Base-by-base conservation (phyloP, 129 eudicot species). In the Rutidosis leptorrhynchoides region DNA sequence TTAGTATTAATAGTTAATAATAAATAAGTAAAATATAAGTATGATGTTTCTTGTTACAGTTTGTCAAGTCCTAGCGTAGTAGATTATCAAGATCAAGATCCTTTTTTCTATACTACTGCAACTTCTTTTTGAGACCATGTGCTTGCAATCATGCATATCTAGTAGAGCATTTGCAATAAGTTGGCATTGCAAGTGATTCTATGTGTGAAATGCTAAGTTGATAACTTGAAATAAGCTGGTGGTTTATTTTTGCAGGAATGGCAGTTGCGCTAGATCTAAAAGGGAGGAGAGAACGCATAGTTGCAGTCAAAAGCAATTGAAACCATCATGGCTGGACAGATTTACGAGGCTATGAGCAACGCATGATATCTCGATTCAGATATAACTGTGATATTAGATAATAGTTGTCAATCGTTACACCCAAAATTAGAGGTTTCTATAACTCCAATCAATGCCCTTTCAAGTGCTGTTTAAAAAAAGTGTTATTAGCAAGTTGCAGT, bases 341-440 rank as follows among this genome's bases (percentile, higher is more conserved):
- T 87, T 68, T 91, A 91, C 35, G 97, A 91, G 86, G 97, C 97
- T 26, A 91, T 91, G 97, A 83, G 96, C 69, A 91, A 91, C 77
- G 95, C 97, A 33, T 96, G 97, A 43, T 87, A 84, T 73, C 74
- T 91, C 75, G 97, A 91, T 72, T 85, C 96, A 30, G 82, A 91
- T 78, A 75, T 91, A 90, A 69, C 87, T 66, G 97, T 91, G 65
- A 91, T 91, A 62, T 78, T 91, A 53, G 87, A 91, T 63, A 96
- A 91, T 65, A 87, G 83, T 26, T 94, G 82, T 35, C 96, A 85
- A 66, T 82, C 93, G 3, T 79, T 87, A 62, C 82, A 85, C 45
- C 90, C 87, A 30, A 91, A 87, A 76, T 54, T 70, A 7, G 84
- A 84, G 65, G 90, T 84, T 74, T 81, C 90, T 19, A 81, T 77